Evolutionary conservation across 2,329 filamentous ascomycete species (phyloP).

Genomic region (Scolecobasidium constrictum): DNA sequence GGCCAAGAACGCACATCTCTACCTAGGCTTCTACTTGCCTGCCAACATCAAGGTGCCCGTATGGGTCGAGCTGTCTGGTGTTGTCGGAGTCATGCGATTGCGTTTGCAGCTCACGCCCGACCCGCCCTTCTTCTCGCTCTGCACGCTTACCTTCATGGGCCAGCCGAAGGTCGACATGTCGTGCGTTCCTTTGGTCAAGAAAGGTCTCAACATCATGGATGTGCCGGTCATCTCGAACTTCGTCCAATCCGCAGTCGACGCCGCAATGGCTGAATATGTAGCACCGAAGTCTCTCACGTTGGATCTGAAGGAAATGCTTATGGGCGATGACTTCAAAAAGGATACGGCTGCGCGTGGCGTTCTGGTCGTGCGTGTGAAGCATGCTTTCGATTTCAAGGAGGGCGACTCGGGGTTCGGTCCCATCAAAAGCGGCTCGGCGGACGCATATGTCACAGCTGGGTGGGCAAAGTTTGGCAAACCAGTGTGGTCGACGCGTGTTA

Average conservation of each 20-base stretch:
- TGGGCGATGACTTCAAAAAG: slow-evolving; percentile 70
- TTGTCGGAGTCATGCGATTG: slow-evolving; percentile 59
- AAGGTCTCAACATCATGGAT: slow-evolving; percentile 63
- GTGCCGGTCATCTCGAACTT: slow-evolving; percentile 65
- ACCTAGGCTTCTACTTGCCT: slow-evolving; percentile 60
- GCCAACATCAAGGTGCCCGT: slow-evolving; percentile 42
- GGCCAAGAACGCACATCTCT: slow-evolving; percentile 62
- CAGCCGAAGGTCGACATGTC: slow-evolving; percentile 63
- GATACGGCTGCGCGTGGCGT: slow-evolving; percentile 56
- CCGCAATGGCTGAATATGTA: slow-evolving; percentile 64
- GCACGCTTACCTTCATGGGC: slow-evolving; percentile 62
- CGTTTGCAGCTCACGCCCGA: slow-evolving; percentile 65
- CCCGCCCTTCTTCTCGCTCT: slow-evolving; percentile 66
- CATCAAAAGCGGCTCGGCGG: slow-evolving; percentile 49
- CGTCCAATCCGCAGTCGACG: slow-evolving; percentile 63
- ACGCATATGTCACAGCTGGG: slow-evolving; percentile 60
- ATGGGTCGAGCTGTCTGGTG: slow-evolving; percentile 64
- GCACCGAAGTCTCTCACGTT: slow-evolving; percentile 65
- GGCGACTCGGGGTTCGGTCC: slow-evolving; percentile 54
- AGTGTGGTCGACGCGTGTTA: slow-evolving; percentile 54
- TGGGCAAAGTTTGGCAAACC: slow-evolving; percentile 72
- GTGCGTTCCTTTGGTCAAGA: slow-evolving; percentile 59
- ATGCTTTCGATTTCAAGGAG: slow-evolving; percentile 59
- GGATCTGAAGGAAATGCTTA: slow-evolving; percentile 65
- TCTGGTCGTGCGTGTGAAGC: slow-evolving; percentile 54